Conservation (phyloP, 2,329 filamentous ascomycete species). For the Apiospora malaysiana region DNA sequence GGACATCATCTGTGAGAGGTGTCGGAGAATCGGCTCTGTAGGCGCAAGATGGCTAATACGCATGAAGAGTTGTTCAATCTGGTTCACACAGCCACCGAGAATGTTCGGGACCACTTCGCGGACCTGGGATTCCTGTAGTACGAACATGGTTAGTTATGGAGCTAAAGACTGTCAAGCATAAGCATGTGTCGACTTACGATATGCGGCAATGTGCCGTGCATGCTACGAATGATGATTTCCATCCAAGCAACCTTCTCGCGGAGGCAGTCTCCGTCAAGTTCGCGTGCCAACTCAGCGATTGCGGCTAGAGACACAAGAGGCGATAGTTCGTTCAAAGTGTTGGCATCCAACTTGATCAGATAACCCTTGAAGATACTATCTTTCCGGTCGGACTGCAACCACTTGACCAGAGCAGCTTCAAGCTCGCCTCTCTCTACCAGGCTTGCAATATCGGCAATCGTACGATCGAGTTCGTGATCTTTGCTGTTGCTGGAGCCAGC, state of each 20-base stretch:
- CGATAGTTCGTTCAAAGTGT: constrained; percentile 61
- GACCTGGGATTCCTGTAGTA: constrained; percentile 56
- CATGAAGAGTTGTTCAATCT: constrained; percentile 59
- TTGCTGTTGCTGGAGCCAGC: constrained; percentile 44
- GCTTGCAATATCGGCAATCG: constrained; percentile 64
- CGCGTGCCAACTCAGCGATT: constrained; percentile 66
- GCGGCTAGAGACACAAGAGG: constrained; percentile 69
- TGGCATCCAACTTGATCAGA: constrained; percentile 56
- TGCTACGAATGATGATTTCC: constrained; percentile 62
- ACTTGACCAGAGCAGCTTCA: constrained; percentile 69
- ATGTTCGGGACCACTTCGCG: constrained; percentile 62
- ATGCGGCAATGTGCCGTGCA: constrained; percentile 53
- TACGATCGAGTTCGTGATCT: constrained; percentile 60
- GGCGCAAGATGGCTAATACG: constrained; percentile 55
- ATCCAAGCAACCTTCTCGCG: constrained; percentile 65
- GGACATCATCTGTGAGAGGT: constrained; percentile 51
- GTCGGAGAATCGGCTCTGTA: constrained; percentile 54
- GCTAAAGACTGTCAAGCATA: not conserved
- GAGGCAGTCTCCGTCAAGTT: constrained; percentile 59
- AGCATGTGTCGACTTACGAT: constrained; percentile 53
- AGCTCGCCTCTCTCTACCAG: constrained; percentile 66
- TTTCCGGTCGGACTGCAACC: constrained; percentile 69
- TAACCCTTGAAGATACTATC: constrained; percentile 67
- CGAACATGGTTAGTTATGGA: constrained; percentile 35
- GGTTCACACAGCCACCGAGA: constrained; percentile 58